Evolutionary conservation across 2,329 filamentous ascomycete species (phyloP).

Genomic region (Monosporascus sp.): DNA sequence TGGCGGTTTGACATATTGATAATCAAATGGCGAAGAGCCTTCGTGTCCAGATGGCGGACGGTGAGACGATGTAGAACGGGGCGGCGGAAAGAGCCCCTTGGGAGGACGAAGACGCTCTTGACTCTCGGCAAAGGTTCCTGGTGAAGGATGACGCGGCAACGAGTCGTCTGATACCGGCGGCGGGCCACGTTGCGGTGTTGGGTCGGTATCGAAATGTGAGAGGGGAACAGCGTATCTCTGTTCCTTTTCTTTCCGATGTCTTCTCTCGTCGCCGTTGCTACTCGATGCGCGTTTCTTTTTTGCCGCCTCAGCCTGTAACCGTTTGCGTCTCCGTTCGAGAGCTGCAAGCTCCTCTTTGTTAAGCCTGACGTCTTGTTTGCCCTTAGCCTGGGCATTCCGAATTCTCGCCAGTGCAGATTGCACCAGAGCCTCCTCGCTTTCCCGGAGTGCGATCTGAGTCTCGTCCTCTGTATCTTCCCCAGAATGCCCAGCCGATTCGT

Average conservation of each 20-base stretch:
- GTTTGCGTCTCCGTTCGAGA: conserved; percentile 62
- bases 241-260: conserved; percentile 35
- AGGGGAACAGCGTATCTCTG: conserved; percentile 49
- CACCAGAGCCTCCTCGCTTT: conserved; percentile 70
- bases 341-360: conserved; percentile 76
- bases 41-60: conserved; percentile 31
- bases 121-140: conserved; percentile 30
- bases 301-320: conserved; percentile 45
- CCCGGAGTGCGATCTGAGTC: conserved; percentile 51
- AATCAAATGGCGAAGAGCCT: conserved; percentile 39
- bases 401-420: conserved; percentile 77
- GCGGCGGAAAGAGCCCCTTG: conserved; percentile 47
- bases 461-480: conserved; percentile 49
- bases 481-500: conserved; percentile 42
- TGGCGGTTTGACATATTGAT: conserved; percentile 36
- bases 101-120: conserved; percentile 36
- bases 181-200: conserved; percentile 31
- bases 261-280: conserved; percentile 32
- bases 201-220: conserved; percentile 42
- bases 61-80: conserved; percentile 37
- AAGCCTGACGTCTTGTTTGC: conserved; percentile 74
- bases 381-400: conserved; percentile 67
- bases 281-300: conserved; percentile 23
- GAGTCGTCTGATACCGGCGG: conserved; percentile 28
- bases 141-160: conserved; percentile 32